Conservation (phyloP, 2,329 filamentous ascomycete genomes). For the Rhinocladiella mackenziei region DNA sequence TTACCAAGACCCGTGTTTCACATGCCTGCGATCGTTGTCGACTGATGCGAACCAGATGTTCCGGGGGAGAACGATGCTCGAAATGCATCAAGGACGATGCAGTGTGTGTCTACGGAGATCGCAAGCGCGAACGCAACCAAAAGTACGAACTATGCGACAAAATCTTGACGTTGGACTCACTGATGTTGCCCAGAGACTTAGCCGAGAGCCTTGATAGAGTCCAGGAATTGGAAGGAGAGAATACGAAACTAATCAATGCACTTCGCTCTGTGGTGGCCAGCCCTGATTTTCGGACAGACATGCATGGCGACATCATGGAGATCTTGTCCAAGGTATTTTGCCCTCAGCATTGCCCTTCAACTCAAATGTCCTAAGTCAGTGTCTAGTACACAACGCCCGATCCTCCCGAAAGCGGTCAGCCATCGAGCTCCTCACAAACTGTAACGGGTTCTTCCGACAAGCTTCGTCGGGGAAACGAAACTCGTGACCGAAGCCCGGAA, state of each 20-base stretch:
- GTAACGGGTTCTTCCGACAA: background rate
- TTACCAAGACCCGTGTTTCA: slow-evolving; percentile 13
- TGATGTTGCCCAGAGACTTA: slow-evolving; percentile 19
- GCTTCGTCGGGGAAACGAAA: background rate
- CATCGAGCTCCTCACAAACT: slow-evolving; percentile 9
- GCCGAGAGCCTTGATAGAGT: slow-evolving; percentile 19
- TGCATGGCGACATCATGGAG: slow-evolving; percentile 18
- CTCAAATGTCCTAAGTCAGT: background rate
- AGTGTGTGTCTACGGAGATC: slow-evolving; percentile 22
- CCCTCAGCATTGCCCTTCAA: slow-evolving; percentile 8
- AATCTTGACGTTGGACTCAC: too few species aligned
- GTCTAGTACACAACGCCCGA: slow-evolving; percentile 13
- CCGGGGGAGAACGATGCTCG: slow-evolving; percentile 21
- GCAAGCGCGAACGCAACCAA: slow-evolving; percentile 26
- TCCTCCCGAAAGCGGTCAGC: slow-evolving; percentile 1
- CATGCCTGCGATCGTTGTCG: slow-evolving; percentile 27
- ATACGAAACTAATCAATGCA: slow-evolving; percentile 9
- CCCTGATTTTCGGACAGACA: slow-evolving; percentile 13
- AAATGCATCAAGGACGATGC: slow-evolving; percentile 26
- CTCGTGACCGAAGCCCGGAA: background rate
- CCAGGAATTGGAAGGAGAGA: slow-evolving; percentile 15
- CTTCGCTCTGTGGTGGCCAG: slow-evolving; percentile 13
- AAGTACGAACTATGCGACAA: slow-evolving; percentile 25
- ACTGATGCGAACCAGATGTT: slow-evolving; percentile 25
- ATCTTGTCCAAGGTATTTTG: slow-evolving; percentile 23